Percentiles rank a stretch among this genome's conserved stretches.
Conservation (phyloP, 208 protist species). For the Ichthyophonus hoferi region DNA sequence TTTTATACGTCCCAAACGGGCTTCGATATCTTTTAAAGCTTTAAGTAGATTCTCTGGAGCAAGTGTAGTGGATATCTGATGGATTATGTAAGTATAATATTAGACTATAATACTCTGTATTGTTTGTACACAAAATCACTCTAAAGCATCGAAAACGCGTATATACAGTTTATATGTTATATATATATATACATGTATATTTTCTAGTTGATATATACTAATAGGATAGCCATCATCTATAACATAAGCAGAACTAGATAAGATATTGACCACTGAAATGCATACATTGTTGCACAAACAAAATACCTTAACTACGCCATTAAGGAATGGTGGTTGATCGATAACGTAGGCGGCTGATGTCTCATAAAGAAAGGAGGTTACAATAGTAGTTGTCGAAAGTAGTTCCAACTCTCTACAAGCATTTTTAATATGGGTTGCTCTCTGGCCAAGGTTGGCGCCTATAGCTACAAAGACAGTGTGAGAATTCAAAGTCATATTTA, state of each 20-base stretch:
- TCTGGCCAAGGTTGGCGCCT: constrained; percentile 12
- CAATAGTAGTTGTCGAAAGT: not conserved
- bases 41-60: constrained; percentile 16
- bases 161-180: no score
- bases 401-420: not conserved
- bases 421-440: not conserved
- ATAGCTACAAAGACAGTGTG: constrained; percentile 12
- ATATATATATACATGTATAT: not conserved
- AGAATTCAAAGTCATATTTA: no score
- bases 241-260: no score
- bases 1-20: not conserved
- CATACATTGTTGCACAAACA: not conserved
- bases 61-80: not conserved
- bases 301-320: constrained; percentile 16
- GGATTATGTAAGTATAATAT: no score
- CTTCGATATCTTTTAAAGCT: not conserved
- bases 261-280: no score
- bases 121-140: no score
- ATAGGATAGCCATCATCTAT: no score
- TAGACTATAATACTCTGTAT: no score
- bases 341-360: constrained; percentile 35
- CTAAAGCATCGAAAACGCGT: no score
- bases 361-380: constrained; percentile 35
- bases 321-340: constrained; percentile 46
- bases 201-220: no score